Percentiles rank a stretch among this genome's conserved stretches.
Evolutionary conservation across 1,284 basidiomycete species (phyloP).

Genomic region (Papiliotrema flavescens): DNA sequence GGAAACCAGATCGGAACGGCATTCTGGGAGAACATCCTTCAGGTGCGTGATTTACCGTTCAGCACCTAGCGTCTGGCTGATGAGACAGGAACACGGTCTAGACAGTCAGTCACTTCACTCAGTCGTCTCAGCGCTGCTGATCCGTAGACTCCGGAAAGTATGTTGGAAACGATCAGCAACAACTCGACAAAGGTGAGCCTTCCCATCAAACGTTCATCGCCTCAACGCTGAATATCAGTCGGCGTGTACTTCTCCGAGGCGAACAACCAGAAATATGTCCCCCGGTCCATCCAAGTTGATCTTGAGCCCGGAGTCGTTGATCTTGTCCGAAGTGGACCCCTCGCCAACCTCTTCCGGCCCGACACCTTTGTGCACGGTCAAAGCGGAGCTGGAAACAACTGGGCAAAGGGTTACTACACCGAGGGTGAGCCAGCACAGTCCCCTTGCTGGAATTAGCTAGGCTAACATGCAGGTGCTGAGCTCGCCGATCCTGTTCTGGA

Average conservation of each 20-base stretch:
- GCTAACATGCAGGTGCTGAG: conserved; percentile 51
- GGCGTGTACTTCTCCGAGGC: conserved; percentile 94
- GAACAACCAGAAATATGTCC: conserved; percentile 86
- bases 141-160: conserved; percentile 37
- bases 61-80: background rate
- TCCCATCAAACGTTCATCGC: background rate
- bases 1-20: conserved; percentile 45
- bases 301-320: conserved; percentile 98
- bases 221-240: conserved; percentile 55
- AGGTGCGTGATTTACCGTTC: conserved; percentile 18
- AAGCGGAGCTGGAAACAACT: conserved; percentile 59
- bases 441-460: background rate
- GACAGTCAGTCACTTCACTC: conserved; percentile 25
- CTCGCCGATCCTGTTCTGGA: conserved; percentile 58
- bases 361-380: conserved; percentile 60
- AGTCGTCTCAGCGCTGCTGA: background rate
- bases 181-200: conserved; percentile 36
- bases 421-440: conserved; percentile 41
- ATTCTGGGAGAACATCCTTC: conserved; percentile 47
- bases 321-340: conserved; percentile 68
- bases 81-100: conserved; percentile 38
- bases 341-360: conserved; percentile 56
- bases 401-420: conserved; percentile 57
- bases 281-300: conserved; percentile 90
- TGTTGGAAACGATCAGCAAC: conserved; percentile 37